phyloP scores from a whole-genome alignment of 2,329 filamentous ascomycete species.

The Sporothrix protearum region DNA sequence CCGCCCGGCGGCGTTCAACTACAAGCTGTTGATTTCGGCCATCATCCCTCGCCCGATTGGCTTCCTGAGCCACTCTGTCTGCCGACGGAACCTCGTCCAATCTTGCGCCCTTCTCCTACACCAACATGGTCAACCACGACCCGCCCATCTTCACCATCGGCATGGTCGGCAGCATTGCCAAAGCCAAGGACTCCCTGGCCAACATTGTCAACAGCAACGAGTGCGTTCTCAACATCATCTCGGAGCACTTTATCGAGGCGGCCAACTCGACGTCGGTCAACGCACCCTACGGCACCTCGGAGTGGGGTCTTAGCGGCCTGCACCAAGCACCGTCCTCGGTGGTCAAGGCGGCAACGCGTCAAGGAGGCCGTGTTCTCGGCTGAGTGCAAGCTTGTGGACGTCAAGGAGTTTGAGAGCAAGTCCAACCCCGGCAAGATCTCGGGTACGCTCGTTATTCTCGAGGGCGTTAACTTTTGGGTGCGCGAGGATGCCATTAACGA shows the following conservation, averaged over 20 bases:
- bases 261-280: conserved; percentile 80
- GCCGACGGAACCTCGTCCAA: conserved; percentile 63
- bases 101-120: conserved; percentile 84
- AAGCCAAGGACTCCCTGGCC: conserved; percentile 72
- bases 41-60: conserved; percentile 80
- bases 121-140: conserved; percentile 78
- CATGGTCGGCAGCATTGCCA: conserved; percentile 43
- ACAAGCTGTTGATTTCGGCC: conserved; percentile 84
- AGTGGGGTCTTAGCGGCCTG: conserved; percentile 77
- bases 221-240: conserved; percentile 84
- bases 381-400: conserved; percentile 73
- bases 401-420: conserved; percentile 72
- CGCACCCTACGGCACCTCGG: conserved; percentile 69
- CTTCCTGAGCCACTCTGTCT: conserved; percentile 53
- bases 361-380: conserved; percentile 78
- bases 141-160: conserved; percentile 74
- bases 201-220: conserved; percentile 71
- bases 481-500: conserved; percentile 83
- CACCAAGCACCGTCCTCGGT: conserved; percentile 61
- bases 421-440: conserved; percentile 69
- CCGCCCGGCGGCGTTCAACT: conserved; percentile 68
- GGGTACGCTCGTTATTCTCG: conserved; percentile 70
- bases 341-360: conserved; percentile 61
- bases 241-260: conserved; percentile 79
- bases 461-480: conserved; percentile 85